These are phyloP conservation scores for Bathelium albidoporum DNA, from an alignment of 495 filamentous ascomycete species.

Conservation along the genomic window DNA sequence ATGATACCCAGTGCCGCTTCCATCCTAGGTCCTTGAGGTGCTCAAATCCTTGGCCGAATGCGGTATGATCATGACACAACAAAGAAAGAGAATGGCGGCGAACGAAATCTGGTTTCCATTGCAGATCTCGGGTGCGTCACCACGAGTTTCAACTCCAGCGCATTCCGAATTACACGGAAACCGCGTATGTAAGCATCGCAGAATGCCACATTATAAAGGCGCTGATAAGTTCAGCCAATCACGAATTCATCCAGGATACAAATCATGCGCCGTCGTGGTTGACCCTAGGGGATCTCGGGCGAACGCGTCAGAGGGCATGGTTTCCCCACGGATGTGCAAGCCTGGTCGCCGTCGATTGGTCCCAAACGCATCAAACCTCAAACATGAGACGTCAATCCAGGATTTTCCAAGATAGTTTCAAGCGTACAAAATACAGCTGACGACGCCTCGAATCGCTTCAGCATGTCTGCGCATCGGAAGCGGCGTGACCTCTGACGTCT, in stretches of 20 bases:
- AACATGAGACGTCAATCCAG: not conserved
- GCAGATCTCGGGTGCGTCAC: too few relatives aligned
- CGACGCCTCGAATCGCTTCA: not conserved
- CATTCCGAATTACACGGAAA: too few relatives aligned
- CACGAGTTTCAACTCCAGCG: too few relatives aligned
- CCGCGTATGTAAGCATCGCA: too few relatives aligned
- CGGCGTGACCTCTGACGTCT: not conserved
- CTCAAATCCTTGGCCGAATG: not conserved
- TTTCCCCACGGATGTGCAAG: not conserved
- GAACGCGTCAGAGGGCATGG: not conserved
- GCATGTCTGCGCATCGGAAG: not conserved
- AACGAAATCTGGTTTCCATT: too few relatives aligned
- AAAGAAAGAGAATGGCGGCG: too few relatives aligned
- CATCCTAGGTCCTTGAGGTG: constrained; percentile 5
- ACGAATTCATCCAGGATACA: too few relatives aligned
- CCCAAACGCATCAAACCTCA: not conserved
- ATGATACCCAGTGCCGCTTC: constrained; percentile 19
- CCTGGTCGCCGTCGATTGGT: not conserved
- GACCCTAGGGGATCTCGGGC: not conserved
- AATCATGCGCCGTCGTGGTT: too few relatives aligned
- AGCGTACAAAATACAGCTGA: not conserved
- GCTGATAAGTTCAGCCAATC: too few relatives aligned
- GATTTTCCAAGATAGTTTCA: not conserved
- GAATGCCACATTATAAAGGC: too few relatives aligned
- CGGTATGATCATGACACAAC: too few relatives aligned